Evolutionary conservation across 352 stramenopile species (phyloP), one percentile per base, ranked within the genome.

Genomic region (Phytophthora idaei): DNA sequence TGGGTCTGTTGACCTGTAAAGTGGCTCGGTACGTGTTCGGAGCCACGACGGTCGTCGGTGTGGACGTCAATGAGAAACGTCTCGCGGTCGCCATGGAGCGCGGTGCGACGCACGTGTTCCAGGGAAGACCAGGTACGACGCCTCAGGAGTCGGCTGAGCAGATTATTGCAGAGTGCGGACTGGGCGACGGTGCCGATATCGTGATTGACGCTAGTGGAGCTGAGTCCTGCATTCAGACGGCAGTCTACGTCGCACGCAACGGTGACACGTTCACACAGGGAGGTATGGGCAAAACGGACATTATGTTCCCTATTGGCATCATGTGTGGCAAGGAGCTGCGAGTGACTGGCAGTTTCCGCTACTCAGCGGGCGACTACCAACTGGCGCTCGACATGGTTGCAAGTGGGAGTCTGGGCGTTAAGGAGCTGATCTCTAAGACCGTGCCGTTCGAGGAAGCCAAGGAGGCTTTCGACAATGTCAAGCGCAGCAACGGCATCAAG

Each of bases 391-490:
- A 72, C 48, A 68, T 72, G 63, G 51, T 76, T 48, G 68, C 68
- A 14, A 65, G 51, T 27, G 57, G 63, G 3, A 76, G 64, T 42
- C 39, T 76, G 9, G 71, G 57, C 27, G 63, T 72, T 9, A 68
- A 67, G 50, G 59, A 73, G 39, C 48, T 77, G 7, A 70, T 77
- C 29, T 67, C 64, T 25, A 36, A 70, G 25, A 73, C 59, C 7
- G 69, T 73, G 32, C 59, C 58, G 29, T 73, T 76, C 36, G 69
- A 73, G 27, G 15, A 76, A n/a, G 69, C 69, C 21, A 61, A 76
- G 44, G 59, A 76, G 28, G 69, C 59, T 0, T 73, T 76, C 45
- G 58, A 73, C 29, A 76, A 76, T 36, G 64, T 76, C 49, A 73
- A 71, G 64, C 11, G 9, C n/a, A 59, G 64, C 31, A 73, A 73